These are phyloP conservation scores for Akanthomyces dipterigenus DNA, from an alignment of 2,329 filamentous ascomycete species.

Conservation along the genomic window DNA sequence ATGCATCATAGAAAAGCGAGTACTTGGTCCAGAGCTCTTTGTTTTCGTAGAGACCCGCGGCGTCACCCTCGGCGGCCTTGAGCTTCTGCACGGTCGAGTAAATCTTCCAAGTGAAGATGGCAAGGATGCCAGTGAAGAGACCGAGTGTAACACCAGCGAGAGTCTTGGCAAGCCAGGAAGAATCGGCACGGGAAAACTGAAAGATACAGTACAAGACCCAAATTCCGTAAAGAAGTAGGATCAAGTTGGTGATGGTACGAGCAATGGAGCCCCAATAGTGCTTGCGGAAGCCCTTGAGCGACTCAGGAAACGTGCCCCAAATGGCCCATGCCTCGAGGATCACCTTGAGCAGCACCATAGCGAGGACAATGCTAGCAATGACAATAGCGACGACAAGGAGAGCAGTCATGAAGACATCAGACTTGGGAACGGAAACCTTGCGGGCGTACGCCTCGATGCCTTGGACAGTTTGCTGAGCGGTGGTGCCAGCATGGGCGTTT, in stretches of 20 bases:
- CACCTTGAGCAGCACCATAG: slow-evolving; percentile 84
- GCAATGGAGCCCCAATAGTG: slow-evolving; percentile 94
- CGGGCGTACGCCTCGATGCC: slow-evolving; percentile 81
- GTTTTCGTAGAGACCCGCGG: slow-evolving; percentile 71
- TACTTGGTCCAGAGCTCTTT: slow-evolving; percentile 92
- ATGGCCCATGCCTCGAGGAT: slow-evolving; percentile 86
- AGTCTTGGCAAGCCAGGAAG: slow-evolving; percentile 73
- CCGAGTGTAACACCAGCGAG: slow-evolving; percentile 76
- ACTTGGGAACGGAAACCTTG: slow-evolving; percentile 73
- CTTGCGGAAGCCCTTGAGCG: slow-evolving; percentile 77
- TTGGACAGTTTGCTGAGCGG: slow-evolving; percentile 49
- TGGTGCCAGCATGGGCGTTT: slow-evolving; percentile 21
- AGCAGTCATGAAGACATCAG: slow-evolving; percentile 95
- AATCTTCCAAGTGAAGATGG: slow-evolving; percentile 79
- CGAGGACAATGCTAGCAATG: slow-evolving; percentile 74
- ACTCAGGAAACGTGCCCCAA: slow-evolving; percentile 78
- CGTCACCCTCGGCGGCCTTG: slow-evolving; percentile 69
- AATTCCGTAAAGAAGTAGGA: slow-evolving; percentile 85
- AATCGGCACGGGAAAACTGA: slow-evolving; percentile 89
- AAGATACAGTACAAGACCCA: slow-evolving; percentile 96
- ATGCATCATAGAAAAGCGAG: slow-evolving; percentile 93
- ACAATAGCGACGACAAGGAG: slow-evolving; percentile 83
- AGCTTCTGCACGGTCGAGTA: slow-evolving; percentile 67
- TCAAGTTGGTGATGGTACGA: slow-evolving; percentile 81
- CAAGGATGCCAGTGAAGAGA: slow-evolving; percentile 74